A percentile compares a stretch with the other conserved stretches of the same genome.
These are phyloP conservation scores for Verticillium albo-atrum DNA, from an alignment of 2,329 filamentous ascomycete genomes.

Conservation along the genomic window DNA sequence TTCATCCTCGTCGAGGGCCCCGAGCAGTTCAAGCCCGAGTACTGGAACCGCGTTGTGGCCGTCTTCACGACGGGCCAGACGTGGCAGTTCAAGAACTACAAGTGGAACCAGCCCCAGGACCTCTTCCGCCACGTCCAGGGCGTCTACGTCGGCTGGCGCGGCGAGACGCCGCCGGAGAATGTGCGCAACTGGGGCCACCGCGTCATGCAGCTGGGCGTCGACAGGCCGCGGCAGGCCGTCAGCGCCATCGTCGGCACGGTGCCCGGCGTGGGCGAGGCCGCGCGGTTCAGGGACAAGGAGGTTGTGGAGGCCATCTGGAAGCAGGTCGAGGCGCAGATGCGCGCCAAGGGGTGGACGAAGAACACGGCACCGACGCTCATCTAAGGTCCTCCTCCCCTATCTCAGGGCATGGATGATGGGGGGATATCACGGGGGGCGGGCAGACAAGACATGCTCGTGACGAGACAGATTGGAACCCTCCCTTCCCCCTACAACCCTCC, in stretches of 20 bases:
- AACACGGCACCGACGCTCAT: conserved; percentile 55
- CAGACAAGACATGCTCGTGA: no score
- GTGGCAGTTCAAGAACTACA: conserved; percentile 99
- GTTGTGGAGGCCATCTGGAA: conserved; percentile 93
- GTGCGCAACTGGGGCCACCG: conserved; percentile 83
- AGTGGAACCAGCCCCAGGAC: conserved; percentile 85
- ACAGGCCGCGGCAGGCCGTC: conserved; percentile 66
- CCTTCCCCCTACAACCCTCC: no score
- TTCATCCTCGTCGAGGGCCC: conserved; percentile 95
- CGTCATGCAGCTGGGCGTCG: conserved; percentile 74
- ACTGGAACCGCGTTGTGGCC: conserved; percentile 92
- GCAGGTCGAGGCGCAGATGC: conserved; percentile 83
- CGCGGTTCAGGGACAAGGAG: conserved; percentile 82
- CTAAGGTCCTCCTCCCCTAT: not conserved
- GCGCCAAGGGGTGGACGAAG: conserved; percentile 74
- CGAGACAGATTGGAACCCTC: no score
- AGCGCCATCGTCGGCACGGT: conserved; percentile 8
- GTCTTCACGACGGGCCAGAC: conserved; percentile 97
- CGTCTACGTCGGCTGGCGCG: conserved; percentile 87
- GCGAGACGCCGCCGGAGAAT: conserved; percentile 71
- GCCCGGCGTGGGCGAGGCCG: conserved; percentile 37
- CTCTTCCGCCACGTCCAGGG: conserved; percentile 86
- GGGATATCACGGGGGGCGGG: not conserved
- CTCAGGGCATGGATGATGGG: not conserved
- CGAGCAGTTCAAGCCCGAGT: conserved; percentile 94